Conservation (phyloP, 768 basidiomycete species). For the Boletus pseudopeckii region DNA sequence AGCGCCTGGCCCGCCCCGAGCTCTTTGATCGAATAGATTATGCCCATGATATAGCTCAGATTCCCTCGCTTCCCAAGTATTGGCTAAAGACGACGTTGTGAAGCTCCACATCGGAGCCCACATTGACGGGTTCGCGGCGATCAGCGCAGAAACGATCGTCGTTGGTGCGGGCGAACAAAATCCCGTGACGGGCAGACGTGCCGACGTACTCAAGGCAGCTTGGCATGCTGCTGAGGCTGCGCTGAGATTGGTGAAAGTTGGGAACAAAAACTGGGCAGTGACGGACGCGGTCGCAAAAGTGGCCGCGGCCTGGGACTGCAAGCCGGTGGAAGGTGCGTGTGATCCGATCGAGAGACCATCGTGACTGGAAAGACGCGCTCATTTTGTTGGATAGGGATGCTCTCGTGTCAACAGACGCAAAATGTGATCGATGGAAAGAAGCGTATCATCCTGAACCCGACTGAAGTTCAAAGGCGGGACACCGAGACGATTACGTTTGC, state of each 20-base stretch:
- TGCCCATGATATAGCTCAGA: conserved; percentile 55
- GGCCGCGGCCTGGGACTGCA: conserved; percentile 73
- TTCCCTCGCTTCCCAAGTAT: conserved; percentile 58
- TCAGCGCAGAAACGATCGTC: conserved; percentile 90
- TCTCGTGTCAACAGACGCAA: conserved; percentile 92
- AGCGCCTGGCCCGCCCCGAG: neutral
- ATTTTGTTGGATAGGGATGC: conserved; percentile 60
- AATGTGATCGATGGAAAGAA: conserved; percentile 97
- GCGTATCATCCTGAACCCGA: conserved; percentile 88
- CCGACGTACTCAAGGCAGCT: conserved; percentile 92
- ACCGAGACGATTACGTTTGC: conserved; percentile 83
- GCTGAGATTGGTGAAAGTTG: conserved; percentile 86
- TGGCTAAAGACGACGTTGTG: conserved; percentile 87
- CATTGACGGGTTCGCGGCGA: conserved; percentile 94
- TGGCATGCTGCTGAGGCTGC: conserved; percentile 91
- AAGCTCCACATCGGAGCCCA: conserved; percentile 96
- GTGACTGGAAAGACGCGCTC: neutral
- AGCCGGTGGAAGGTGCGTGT: conserved; percentile 87
- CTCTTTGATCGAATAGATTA: conserved; percentile 27
- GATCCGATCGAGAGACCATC: neutral
- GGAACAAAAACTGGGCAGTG: conserved; percentile 93
- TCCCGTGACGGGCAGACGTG: conserved; percentile 81
- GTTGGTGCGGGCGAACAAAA: conserved; percentile 71
- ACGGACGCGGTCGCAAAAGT: conserved; percentile 82
- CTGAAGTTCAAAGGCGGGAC: conserved; percentile 78